Base-by-base conservation (phyloP, 148 eudicot genomes). In the Chenopodium quinoa region DNA sequence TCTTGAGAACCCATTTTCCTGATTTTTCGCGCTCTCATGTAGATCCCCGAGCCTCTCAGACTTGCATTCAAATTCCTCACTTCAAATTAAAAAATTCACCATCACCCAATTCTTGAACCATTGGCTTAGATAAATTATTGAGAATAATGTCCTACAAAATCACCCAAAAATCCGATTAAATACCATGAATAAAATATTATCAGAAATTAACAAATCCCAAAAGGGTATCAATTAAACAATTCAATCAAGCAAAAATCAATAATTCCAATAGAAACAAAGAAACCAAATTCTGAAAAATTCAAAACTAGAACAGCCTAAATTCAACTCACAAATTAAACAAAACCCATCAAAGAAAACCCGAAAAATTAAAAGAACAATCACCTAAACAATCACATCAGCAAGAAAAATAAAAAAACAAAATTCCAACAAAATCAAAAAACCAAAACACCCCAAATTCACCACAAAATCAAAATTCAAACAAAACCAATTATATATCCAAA, bases 31-130 rank as follows among this genome's bases (percentile, higher is more conserved):
- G 56, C 48, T 75, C 25, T 25, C 23, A n/a, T n/a, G 23, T 13
- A 70, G 78, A 64, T 77, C 80, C 95, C 95, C 93, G 91, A 93
- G 95, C 95, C 92, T 83, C 85, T 86, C 91, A 90, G 48, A 70
- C 85, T 69, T 52, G 86, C 92, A 90, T 87, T 84, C 92, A 93
- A 82, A 83, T 60, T 75, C 13, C 56, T 65, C 71, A 81, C 73
- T 78, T 80, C 75, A 78, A 83, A 31, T 75, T 60, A 34, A 60
- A 70, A 83, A 78, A 56, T 29, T 70, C 81, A 78, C 80, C 84
- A 52, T 40, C 81, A 70, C 82, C 76, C 78, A 80, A 79, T 83
- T 76, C 44, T 56, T 75, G 73, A 73, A 83, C 17, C 73, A 81
- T 81, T 68, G 87, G 90, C 73, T 88, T 29, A 69, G 16, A 79